Base-by-base conservation (phyloP, 345 rosid genomes). In the Rhizophora mangle region DNA sequence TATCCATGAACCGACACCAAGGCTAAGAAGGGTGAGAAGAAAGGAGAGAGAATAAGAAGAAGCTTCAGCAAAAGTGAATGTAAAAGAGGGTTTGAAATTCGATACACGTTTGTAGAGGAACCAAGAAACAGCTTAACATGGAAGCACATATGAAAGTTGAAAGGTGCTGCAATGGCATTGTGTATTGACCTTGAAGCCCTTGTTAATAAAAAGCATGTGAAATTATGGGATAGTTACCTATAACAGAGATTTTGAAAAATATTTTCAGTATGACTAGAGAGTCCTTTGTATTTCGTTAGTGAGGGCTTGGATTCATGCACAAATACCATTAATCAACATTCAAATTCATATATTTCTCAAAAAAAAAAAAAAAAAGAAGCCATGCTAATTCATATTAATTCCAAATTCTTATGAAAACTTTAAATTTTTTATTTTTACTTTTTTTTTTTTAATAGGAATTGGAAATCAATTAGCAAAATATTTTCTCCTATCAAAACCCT, bases 1-100 rank as follows among this genome's bases (percentile, higher is more conserved):
- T 89, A 94, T 89, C 98, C 96, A 94, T 93, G 79, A 93, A 89
- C 98, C 92, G 87, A 87, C 73, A 66, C 81, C 84, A 76, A 71
- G 79, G 73, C 58, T 36, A 47, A 60, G 39, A 74, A 62, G 60
- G 43, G 57, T 55, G 65, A 58, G 21, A 55, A 2, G 37, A 75
- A 27, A 54, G 61, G 37, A 22, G 27, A 36, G 22, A 19, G 58
- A 31, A n/a, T 51, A 49, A 57, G 77, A 64, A 80, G 82, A 77
- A 78, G 82, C 63, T 82, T 81, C 82, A 72, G 60, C 71, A 62
- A 82, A 79, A 75, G 87, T 66, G 69, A 76, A 81, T 47, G 77
- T 73, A 85, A 80, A 82, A 83, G 72, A 78, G 74, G 78, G 24
- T 85, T 83, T 80, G 82, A 81, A 88, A 85, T 80, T 80, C 82